phyloP scores from a whole-genome alignment of 805 yeast genomes.

The Wickerhamiella occidentalis region DNA sequence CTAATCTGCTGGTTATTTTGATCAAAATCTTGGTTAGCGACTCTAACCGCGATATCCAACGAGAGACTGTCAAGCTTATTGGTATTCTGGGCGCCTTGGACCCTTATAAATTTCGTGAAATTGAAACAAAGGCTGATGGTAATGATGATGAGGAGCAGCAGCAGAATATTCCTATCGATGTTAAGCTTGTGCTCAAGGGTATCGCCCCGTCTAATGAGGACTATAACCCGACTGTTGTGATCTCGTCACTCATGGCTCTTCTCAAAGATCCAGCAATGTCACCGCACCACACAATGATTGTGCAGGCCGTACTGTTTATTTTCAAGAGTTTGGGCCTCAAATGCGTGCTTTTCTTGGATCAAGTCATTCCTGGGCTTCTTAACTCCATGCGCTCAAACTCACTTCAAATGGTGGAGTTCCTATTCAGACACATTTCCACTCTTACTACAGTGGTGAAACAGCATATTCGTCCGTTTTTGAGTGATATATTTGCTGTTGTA shows the following conservation, averaged over 20 bases:
- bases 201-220: conserved; percentile 85
- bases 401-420: conserved; percentile 66
- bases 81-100: conserved; percentile 96
- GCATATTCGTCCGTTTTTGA: conserved; percentile 73
- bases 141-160: conserved; percentile 40
- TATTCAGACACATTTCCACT: conserved; percentile 77
- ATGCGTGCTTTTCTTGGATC: conserved; percentile 79
- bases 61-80: conserved; percentile 78
- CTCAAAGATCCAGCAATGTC: conserved; percentile 75
- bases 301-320: conserved; percentile 87
- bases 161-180: conserved; percentile 81
- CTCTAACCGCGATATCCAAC: conserved; percentile 49
- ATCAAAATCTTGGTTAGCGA: conserved; percentile 76
- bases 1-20: conserved; percentile 70
- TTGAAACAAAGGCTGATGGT: conserved; percentile 57
- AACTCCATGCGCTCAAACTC: conserved; percentile 67
- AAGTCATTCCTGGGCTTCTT: conserved; percentile 78
- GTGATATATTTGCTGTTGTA: conserved; percentile 61
- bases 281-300: conserved; percentile 78
- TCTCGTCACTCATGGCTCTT: conserved; percentile 70
- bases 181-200: conserved; percentile 82
- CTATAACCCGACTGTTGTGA: conserved; percentile 90
- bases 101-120: conserved; percentile 89
- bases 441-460: conserved; percentile 74
- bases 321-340: conserved; percentile 80